These are phyloP conservation scores for Cladorrhinum samala DNA, from an alignment of 495 filamentous ascomycete genomes.

Conservation along the genomic window DNA sequence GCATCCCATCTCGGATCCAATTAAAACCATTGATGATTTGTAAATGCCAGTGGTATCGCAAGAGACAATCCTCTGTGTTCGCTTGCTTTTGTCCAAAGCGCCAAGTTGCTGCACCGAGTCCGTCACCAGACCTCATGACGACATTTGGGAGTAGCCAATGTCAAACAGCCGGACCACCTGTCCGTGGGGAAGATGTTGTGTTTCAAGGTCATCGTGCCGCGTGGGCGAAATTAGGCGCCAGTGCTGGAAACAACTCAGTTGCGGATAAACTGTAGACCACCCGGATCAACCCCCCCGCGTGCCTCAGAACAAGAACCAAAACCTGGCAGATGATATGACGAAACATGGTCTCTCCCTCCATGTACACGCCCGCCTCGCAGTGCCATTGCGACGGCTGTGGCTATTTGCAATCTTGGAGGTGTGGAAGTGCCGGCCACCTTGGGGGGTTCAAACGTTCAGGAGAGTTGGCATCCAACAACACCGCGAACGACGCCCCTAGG, in stretches of 20 bases:
- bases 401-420: neutral
- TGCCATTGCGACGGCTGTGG: neutral
- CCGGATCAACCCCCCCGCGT: neutral
- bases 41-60: neutral
- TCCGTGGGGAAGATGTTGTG: neutral
- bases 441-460: slow-evolving; percentile 8
- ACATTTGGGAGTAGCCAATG: neutral
- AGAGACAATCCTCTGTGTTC: no score
- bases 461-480: slow-evolving; percentile 41
- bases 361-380: neutral
- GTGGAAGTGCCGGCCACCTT: no score
- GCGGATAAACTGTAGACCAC: slow-evolving; percentile 4
- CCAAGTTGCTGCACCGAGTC: neutral
- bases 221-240: neutral
- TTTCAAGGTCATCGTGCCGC: neutral
- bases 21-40: no score
- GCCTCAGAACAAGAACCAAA: slow-evolving; percentile 7
- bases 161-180: neutral
- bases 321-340: slow-evolving; percentile 3
- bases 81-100: neutral
- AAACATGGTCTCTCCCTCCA: slow-evolving; percentile 4
- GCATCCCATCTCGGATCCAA: no score
- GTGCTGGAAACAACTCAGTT: neutral
- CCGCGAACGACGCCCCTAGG: slow-evolving; percentile 52
- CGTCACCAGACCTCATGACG: neutral